phyloP scores from a whole-genome alignment of 352 stramenopile species.

The Plasmopara viticola region DNA sequence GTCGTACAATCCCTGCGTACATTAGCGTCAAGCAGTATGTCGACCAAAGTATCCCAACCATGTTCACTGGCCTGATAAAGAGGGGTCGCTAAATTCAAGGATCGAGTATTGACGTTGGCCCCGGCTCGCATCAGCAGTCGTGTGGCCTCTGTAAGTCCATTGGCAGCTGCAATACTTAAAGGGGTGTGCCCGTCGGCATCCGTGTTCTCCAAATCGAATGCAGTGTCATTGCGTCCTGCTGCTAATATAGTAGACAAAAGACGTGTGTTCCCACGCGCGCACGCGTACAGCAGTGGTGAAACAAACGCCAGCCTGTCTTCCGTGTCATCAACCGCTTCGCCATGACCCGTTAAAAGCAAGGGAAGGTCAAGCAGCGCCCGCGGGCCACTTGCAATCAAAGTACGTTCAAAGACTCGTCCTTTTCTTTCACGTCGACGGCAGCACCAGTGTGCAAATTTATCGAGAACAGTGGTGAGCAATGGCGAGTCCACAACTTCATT shows the following conservation, averaged over 20 bases:
- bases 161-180: slow-evolving; percentile 53
- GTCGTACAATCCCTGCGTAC: slow-evolving; percentile 39
- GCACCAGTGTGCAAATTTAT: slow-evolving; percentile 39
- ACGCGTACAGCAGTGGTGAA: slow-evolving; percentile 60
- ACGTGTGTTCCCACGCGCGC: slow-evolving; percentile 43
- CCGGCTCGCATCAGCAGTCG: slow-evolving; percentile 40
- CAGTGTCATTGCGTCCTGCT: slow-evolving; percentile 7
- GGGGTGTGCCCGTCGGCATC: slow-evolving; percentile 55
- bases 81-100: slow-evolving; percentile 55
- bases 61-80: slow-evolving; percentile 75
- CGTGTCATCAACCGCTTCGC: background rate
- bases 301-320: slow-evolving; percentile 13
- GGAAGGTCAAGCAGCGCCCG: slow-evolving; percentile 53
- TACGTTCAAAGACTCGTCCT: slow-evolving; percentile 38
- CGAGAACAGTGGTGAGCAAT: slow-evolving; percentile 44
- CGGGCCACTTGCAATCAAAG: slow-evolving; percentile 29
- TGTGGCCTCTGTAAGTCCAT: slow-evolving; percentile 42
- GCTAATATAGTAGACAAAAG: slow-evolving; percentile 40
- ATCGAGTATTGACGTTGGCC: slow-evolving; percentile 55
- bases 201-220: slow-evolving; percentile 50
- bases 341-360: slow-evolving; percentile 20
- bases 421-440: slow-evolving; percentile 1
- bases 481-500: slow-evolving; percentile 55
- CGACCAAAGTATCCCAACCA: slow-evolving; percentile 64
- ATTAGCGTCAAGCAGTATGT: slow-evolving; percentile 43